A percentile compares a stretch with the other conserved stretches of the same genome.
phyloP scores from a whole-genome alignment of 2,329 filamentous ascomycete genomes.

The Cercospora sp. region DNA sequence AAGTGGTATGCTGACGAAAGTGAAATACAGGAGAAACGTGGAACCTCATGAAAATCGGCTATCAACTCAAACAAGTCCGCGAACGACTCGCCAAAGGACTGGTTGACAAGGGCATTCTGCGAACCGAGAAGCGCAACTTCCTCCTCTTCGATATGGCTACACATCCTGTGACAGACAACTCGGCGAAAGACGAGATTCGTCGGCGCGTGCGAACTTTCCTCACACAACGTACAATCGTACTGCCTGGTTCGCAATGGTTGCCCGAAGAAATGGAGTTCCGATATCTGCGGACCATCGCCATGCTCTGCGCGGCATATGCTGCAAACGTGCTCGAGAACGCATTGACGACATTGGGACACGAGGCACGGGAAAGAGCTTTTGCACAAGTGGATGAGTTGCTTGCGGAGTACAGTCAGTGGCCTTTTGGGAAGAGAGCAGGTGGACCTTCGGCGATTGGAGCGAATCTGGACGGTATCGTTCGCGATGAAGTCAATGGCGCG shows the following conservation, averaged over 20 bases:
- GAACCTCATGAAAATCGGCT: slow-evolving; percentile 99
- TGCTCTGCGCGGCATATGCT: slow-evolving; percentile 97
- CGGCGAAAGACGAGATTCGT: slow-evolving; percentile 96
- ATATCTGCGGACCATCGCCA: slow-evolving; percentile 84
- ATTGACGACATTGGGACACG: slow-evolving; percentile 88
- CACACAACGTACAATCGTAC: slow-evolving; percentile 89
- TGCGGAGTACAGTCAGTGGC: slow-evolving; percentile 96
- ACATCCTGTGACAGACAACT: slow-evolving; percentile 92
- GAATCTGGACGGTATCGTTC: slow-evolving; percentile 83
- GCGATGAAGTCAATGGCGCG: slow-evolving; percentile 79
- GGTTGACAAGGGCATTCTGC: slow-evolving; percentile 96
- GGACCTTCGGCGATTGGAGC: slow-evolving; percentile 83
- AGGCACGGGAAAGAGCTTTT: slow-evolving; percentile 90
- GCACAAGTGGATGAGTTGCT: slow-evolving; percentile 95
- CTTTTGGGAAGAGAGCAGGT: slow-evolving; percentile 77
- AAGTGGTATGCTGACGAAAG: slow-evolving; percentile 11
- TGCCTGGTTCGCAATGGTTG: slow-evolving; percentile 81
- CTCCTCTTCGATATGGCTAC: slow-evolving; percentile 99
- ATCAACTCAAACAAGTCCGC: slow-evolving; percentile 98
- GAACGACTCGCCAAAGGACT: slow-evolving; percentile 95
- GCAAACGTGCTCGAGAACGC: slow-evolving; percentile 98
- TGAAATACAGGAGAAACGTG: slow-evolving; percentile 82
- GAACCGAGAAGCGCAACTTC: slow-evolving; percentile 99
- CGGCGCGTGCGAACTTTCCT: slow-evolving; percentile 88
- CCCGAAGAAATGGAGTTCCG: slow-evolving; percentile 94